phyloP scores from a whole-genome alignment of 176 grass and related monocot genomes.

The Juncus effusus region DNA sequence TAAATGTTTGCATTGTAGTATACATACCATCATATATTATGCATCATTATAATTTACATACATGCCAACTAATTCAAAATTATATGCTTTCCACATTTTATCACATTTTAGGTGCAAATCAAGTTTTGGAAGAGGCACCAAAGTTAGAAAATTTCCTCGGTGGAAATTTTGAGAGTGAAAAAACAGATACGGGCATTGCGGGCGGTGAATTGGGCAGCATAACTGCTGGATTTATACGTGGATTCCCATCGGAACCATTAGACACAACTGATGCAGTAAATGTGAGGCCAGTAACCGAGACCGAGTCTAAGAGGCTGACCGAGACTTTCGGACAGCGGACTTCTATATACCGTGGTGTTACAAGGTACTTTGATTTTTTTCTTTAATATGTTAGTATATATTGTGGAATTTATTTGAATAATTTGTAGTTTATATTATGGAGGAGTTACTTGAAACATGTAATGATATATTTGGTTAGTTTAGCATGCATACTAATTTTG shows the following conservation, averaged over 20 bases:
- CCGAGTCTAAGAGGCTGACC: constrained; percentile 27
- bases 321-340: constrained; percentile 86
- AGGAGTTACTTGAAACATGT: no score
- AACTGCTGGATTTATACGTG: constrained; percentile 60
- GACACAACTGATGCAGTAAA: constrained; percentile 35
- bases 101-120: neutral
- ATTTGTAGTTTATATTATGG: no score
- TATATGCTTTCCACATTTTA: neutral
- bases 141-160: constrained; percentile 90
- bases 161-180: neutral
- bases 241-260: constrained; percentile 24
- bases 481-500: no score
- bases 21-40: neutral
- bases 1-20: neutral
- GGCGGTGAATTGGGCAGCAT: constrained; percentile 72
- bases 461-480: no score
- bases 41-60: no score
- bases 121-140: constrained; percentile 29
- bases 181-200: constrained; percentile 22
- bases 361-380: constrained; percentile 39
- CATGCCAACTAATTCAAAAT: neutral
- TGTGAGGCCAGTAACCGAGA: constrained; percentile 37
- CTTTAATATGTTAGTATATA: no score
- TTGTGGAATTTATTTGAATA: no score
- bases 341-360: constrained; percentile 92